Conservation (phyloP, 2,329 filamentous ascomycete genomes). For the Fusarium humuli region DNA sequence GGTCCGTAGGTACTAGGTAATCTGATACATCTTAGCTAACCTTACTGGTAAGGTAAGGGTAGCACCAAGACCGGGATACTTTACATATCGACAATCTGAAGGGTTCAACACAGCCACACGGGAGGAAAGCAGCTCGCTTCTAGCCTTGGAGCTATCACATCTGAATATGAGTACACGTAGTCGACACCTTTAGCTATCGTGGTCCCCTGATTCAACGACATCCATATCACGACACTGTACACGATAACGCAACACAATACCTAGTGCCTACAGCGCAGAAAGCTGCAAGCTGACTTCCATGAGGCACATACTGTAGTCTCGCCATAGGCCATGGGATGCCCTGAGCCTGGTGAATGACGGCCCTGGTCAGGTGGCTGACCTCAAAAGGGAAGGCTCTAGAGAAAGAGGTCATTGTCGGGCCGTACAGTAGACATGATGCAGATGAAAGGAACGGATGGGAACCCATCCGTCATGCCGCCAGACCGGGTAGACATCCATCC, state of each 20-base stretch:
- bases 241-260: neutral
- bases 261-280: neutral
- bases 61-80: slow-evolving; percentile 21
- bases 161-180: slow-evolving; percentile 5
- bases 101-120: slow-evolving; percentile 38
- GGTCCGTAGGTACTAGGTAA: slow-evolving; percentile 7
- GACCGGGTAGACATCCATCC: slow-evolving; percentile 19
- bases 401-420: slow-evolving; percentile 37
- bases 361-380: slow-evolving; percentile 43
- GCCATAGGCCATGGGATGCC: slow-evolving; percentile 35
- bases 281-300: neutral
- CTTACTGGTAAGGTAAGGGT: slow-evolving; percentile 1
- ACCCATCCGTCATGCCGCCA: slow-evolving; percentile 37
- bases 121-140: slow-evolving; percentile 26
- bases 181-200: neutral
- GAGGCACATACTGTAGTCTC: slow-evolving; percentile 16
- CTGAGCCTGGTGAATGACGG: slow-evolving; percentile 21
- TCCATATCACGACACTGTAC: neutral
- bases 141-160: slow-evolving; percentile 18
- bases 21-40: neutral
- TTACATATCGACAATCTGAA: slow-evolving; percentile 9
- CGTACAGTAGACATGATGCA: slow-evolving; percentile 32
- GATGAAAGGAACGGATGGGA: slow-evolving; percentile 39
- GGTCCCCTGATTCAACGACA: neutral
- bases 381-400: slow-evolving; percentile 42